A percentile compares a stretch with the other conserved stretches of the same genome.
Evolutionary conservation across 2,329 filamentous ascomycete species (phyloP).

Genomic region (Arthroderma uncinatum): DNA sequence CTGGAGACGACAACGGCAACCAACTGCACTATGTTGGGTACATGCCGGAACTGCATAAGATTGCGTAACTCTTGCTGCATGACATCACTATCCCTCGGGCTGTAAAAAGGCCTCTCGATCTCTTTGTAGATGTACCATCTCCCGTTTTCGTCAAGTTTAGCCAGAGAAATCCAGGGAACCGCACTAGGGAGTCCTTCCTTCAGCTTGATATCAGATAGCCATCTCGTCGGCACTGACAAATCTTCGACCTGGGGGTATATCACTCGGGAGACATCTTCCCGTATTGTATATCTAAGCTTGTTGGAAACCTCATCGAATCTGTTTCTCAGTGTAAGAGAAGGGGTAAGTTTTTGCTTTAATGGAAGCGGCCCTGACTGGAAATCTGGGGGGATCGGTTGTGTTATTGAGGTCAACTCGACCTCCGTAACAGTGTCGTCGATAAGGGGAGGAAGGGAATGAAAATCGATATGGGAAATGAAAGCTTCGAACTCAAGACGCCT

Average conservation of each 20-base stretch:
- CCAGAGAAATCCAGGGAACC: background rate
- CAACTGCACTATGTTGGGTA: slow-evolving; percentile 4
- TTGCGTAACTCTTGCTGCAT: slow-evolving; percentile 3
- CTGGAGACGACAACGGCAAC: slow-evolving; percentile 1
- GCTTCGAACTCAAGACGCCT: slow-evolving; percentile 6
- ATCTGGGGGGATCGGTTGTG: slow-evolving; percentile 2
- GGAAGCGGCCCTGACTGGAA: background rate
- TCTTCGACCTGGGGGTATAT: slow-evolving; percentile 8
- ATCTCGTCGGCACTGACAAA: slow-evolving; percentile 6
- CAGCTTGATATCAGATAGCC: slow-evolving; percentile 1
- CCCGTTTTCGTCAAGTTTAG: background rate
- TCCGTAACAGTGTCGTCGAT: slow-evolving; percentile 14
- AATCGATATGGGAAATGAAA: slow-evolving; percentile 14
- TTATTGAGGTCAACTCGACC: background rate
- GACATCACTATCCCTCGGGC: slow-evolving; percentile 5
- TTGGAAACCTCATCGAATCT: slow-evolving; percentile 2
- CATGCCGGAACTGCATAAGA: background rate
- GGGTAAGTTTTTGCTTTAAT: background rate
- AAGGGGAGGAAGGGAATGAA: slow-evolving; percentile 10
- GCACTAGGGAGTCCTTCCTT: slow-evolving; percentile 1
- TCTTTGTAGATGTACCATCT: slow-evolving; percentile 7
- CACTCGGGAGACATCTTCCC: slow-evolving; percentile 4
- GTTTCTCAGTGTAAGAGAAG: background rate
- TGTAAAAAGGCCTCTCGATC: slow-evolving; percentile 8
- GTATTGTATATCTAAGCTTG: background rate